phyloP scores from a whole-genome alignment of 176 grass and related monocot species.

The Ensete ventricosum region DNA sequence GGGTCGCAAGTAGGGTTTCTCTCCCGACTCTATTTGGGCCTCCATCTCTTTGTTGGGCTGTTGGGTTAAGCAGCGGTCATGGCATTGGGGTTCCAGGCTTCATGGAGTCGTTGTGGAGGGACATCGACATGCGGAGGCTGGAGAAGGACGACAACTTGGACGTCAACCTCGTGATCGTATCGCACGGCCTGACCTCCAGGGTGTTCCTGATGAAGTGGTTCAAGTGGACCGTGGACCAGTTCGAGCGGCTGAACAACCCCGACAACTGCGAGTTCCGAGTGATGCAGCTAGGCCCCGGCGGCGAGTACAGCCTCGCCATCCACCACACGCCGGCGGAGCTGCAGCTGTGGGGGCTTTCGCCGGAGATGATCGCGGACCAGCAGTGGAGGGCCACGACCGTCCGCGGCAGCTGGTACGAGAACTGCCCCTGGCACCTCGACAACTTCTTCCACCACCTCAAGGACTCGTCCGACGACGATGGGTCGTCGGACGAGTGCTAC shows the following conservation, averaged over 20 bases:
- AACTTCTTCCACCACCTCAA: conserved; percentile 57
- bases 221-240: conserved; percentile 97
- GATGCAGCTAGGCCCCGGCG: conserved; percentile 75
- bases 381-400: conserved; percentile 62
- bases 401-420: conserved; percentile 49
- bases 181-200: conserved; percentile 73
- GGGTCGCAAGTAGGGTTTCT: conserved; percentile 57
- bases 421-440: conserved; percentile 44
- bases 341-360: conserved; percentile 57
- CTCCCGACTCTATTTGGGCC: neutral
- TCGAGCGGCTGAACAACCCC: conserved; percentile 82
- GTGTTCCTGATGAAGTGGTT: conserved; percentile 99
- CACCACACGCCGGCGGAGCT: conserved; percentile 89
- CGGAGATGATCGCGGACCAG: conserved; percentile 93
- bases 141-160: conserved; percentile 46
- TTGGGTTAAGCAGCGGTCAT: too few species aligned
- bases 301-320: conserved; percentile 86
- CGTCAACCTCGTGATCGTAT: conserved; percentile 79
- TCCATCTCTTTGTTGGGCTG: neutral
- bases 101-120: conserved; percentile 87
- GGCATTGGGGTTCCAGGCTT: conserved; percentile 34
- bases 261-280: conserved; percentile 82
- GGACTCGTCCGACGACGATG: conserved; percentile 16
- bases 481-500: neutral
- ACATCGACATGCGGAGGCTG: conserved; percentile 80